Conservation (phyloP, 164 flowering plant genomes). For the Nymphaea colorata region DNA sequence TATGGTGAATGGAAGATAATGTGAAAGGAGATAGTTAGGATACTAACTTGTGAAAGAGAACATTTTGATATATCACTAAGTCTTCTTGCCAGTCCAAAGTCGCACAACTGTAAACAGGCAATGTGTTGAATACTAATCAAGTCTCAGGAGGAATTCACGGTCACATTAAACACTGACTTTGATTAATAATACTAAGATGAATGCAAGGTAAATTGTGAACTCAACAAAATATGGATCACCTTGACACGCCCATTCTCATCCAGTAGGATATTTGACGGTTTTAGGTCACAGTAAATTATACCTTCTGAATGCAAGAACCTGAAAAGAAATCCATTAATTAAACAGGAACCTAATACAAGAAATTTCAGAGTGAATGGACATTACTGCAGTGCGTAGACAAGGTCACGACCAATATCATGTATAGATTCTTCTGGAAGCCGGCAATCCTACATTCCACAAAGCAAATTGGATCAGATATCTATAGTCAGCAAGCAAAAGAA, state of each 20-base stretch:
- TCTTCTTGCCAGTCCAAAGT: constrained; percentile 87
- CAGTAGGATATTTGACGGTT: constrained; percentile 86
- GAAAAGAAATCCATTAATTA: constrained; percentile 10
- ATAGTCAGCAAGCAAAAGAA: too few species aligned
- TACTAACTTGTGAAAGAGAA: constrained; percentile 61
- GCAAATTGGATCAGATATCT: not conserved
- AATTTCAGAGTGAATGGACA: constrained; percentile 6
- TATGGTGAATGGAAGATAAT: not conserved
- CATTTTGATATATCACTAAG: constrained; percentile 66
- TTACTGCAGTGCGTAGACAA: constrained; percentile 74
- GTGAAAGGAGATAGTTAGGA: not conserved
- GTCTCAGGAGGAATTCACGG: too few species aligned
- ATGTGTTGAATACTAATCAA: too few species aligned
- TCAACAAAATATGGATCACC: constrained; percentile 30
- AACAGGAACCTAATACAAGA: constrained; percentile 1
- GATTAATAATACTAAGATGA: too few species aligned
- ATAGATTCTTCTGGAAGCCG: constrained; percentile 93
- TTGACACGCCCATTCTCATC: constrained; percentile 92
- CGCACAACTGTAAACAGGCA: constrained; percentile 57
- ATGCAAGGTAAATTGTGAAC: not conserved
- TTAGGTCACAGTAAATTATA: constrained; percentile 83
- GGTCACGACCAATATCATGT: constrained; percentile 61
- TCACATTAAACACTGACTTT: too few species aligned
- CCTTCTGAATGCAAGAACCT: constrained; percentile 94
- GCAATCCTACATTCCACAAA: constrained; percentile 43